Evolutionary conservation across 2,329 filamentous ascomycete species (phyloP).

Genomic region (Triangularia setosa): DNA sequence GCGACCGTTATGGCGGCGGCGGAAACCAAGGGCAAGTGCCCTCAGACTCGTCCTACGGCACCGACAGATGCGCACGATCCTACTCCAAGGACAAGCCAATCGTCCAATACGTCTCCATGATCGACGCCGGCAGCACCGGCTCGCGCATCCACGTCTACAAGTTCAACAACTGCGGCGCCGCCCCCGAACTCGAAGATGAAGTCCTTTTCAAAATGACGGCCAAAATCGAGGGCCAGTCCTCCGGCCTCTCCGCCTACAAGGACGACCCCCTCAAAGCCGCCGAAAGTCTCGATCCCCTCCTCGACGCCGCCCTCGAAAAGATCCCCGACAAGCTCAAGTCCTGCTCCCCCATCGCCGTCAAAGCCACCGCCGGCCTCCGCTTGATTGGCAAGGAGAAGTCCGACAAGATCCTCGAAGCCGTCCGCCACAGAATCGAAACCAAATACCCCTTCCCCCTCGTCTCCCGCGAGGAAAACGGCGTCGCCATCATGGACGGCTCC

Average conservation of each 20-base stretch:
- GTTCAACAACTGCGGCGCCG: constrained; percentile 96
- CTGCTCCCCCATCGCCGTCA: constrained; percentile 96
- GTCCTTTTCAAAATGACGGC: constrained; percentile 84
- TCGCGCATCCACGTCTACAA: constrained; percentile 98
- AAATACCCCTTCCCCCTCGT: constrained; percentile 94
- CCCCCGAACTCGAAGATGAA: constrained; percentile 91
- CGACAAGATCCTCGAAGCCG: constrained; percentile 78
- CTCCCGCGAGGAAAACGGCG: constrained; percentile 76
- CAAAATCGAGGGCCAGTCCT: constrained; percentile 64
- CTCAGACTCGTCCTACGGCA: constrained; percentile 59
- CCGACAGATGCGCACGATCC: constrained; percentile 75
- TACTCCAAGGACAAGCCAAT: constrained; percentile 86
- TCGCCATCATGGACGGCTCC: constrained; percentile 95
- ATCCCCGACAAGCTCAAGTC: constrained; percentile 85
- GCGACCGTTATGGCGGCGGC: constrained; percentile 50
- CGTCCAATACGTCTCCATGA: constrained; percentile 97
- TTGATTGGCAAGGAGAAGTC: constrained; percentile 79
- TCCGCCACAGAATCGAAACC: constrained; percentile 78
- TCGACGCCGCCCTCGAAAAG: constrained; percentile 77
- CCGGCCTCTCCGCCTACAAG: constrained; percentile 79
- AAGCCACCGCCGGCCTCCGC: constrained; percentile 91
- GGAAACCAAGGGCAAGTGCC: constrained; percentile 47
- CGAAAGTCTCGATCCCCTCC: constrained; percentile 79
- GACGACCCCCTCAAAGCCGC: constrained; percentile 84
- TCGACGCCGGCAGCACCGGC: constrained; percentile 95